Percentiles rank a stretch among this genome's conserved stretches.
phyloP scores from a whole-genome alignment of 768 basidiomycete genomes.

The Amanita rubescens region DNA sequence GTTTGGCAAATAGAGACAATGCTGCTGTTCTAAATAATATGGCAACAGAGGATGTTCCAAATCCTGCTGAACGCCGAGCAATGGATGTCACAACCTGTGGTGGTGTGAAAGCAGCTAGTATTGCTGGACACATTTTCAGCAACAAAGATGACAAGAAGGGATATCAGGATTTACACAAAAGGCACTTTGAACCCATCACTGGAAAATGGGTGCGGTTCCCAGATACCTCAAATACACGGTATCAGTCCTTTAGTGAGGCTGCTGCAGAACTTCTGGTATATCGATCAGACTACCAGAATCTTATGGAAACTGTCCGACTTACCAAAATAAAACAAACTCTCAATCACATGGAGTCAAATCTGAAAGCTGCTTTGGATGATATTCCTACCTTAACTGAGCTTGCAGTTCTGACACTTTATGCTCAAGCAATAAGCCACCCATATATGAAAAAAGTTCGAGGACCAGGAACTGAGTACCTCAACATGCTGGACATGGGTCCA shows the following conservation, averaged over 20 bases:
- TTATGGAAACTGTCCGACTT: no score
- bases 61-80: background rate
- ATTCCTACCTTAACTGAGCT: background rate
- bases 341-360: no score
- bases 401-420: background rate
- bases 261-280: no score
- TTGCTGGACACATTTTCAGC: slow-evolving; percentile 17
- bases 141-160: slow-evolving; percentile 28
- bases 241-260: no score
- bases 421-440: no score
- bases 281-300: no score
- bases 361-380: no score
- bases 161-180: slow-evolving; percentile 12
- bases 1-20: no score
- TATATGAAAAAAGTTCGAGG: background rate
- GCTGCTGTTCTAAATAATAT: no score
- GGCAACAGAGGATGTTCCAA: background rate
- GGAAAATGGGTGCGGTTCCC: no score
- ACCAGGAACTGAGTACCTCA: background rate
- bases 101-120: slow-evolving; percentile 13
- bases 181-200: background rate
- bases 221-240: no score
- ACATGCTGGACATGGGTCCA: background rate
- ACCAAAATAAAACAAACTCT: background rate
- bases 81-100: slow-evolving; percentile 8